These are phyloP conservation scores for Neocatenulostroma microsporum DNA, from an alignment of 2,329 filamentous ascomycete genomes.

Conservation along the genomic window DNA sequence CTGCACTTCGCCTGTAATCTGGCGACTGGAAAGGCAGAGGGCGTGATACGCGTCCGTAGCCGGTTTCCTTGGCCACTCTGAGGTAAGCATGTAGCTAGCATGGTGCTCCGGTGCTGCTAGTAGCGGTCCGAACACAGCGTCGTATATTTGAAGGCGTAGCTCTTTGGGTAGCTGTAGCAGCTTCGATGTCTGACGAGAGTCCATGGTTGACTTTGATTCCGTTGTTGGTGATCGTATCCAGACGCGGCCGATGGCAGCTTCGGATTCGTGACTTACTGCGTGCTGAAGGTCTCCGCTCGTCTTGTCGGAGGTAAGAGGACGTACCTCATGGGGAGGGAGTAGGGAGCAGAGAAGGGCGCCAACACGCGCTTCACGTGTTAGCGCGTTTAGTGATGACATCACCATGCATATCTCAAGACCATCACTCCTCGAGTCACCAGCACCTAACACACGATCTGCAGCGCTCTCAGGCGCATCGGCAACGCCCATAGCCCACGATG, in stretches of 20 bases:
- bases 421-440: too few relatives aligned
- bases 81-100: conserved; percentile 1
- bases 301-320: too few relatives aligned
- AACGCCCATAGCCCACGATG: conserved; percentile 99
- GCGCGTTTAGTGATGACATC: background rate
- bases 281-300: too few relatives aligned
- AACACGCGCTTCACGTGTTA: too few relatives aligned
- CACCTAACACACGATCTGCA: background rate
- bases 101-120: background rate
- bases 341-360: too few relatives aligned
- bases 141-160: conserved; percentile 7
- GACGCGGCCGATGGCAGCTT: too few relatives aligned
- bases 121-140: conserved; percentile 1
- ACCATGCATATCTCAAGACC: too few relatives aligned
- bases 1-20: background rate
- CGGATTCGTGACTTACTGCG: too few relatives aligned
- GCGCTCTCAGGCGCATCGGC: background rate
- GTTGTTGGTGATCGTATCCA: too few relatives aligned
- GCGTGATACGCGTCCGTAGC: background rate
- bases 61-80: conserved; percentile 1
- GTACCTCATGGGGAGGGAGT: too few relatives aligned
- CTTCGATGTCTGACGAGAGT: too few relatives aligned
- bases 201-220: too few relatives aligned
- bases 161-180: conserved; percentile 2
- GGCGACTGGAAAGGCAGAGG: background rate